Evolutionary conservation across 106 monocot species (phyloP), one percentile per base, ranked within the genome.

Genomic region (Alisma plantagoaquatica): DNA sequence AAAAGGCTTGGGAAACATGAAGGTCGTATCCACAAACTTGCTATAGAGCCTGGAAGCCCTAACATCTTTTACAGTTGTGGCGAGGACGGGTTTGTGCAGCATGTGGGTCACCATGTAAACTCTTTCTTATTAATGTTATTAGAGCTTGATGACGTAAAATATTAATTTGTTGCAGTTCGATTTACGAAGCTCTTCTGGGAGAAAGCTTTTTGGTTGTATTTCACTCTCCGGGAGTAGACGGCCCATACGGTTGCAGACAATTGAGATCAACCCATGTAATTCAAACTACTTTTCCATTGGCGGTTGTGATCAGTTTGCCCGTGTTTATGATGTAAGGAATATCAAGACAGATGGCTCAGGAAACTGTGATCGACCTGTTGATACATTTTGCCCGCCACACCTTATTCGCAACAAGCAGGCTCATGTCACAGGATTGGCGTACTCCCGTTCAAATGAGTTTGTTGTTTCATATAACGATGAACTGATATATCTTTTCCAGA

Each of bases 391-490:
- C 52, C 92, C 92, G 42, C 54, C 44, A 24, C 83, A 77, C 25
- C 63, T 93, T 16, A 73, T 73, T 16, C 66, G 61, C 41, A 72
- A 70, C 18, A 49, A 59, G 0, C 60, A 72, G 42, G 67, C 70
- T 46, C 80, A 78, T 57, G 81, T 88, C 43, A 94, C 87, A 24
- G 80, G 87, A 17, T 62, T 94, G 54, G 70, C 83, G 31, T 94
- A 84, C 56, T 94, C 94, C 9, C 57, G 65, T 27, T 65, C 46
- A 16, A 88, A 87, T n/a, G 94, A 88, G 70, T 49, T 88, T 55
- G 75, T 88, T 16, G 76, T 84, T 42, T 84, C 94, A 3, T 94
- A 88, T 73, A 88, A 84, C 46, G 87, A 84, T 45, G 94, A 94
- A 46, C 70, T 78, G 23, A 54, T 84, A 24, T 94, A 88, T 61